Conservation (phyloP, 345 rosid genomes). For the Eucalyptus regnans region DNA sequence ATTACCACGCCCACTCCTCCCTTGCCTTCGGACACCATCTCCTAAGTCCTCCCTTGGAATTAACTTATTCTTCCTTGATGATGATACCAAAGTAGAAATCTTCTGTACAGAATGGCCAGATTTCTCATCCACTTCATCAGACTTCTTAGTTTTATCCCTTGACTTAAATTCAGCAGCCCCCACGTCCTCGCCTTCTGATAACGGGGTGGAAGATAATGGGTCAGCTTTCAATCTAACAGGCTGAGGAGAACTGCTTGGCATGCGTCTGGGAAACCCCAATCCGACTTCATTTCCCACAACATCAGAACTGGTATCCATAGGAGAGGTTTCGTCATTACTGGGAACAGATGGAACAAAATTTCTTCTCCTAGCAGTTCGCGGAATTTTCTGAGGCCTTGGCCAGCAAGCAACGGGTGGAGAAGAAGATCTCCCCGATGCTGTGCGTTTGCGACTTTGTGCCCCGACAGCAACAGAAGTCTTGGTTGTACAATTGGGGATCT, state of each 20-base stretch:
- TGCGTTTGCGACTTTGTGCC: slow-evolving; percentile 63
- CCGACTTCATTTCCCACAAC: slow-evolving; percentile 54
- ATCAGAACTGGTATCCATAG: slow-evolving; percentile 56
- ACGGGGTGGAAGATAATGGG: slow-evolving; percentile 47
- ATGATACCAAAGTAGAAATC: slow-evolving; percentile 32
- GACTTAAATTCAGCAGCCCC: slow-evolving; percentile 69
- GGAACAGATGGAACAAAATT: slow-evolving; percentile 64
- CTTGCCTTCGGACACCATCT: slow-evolving; percentile 76
- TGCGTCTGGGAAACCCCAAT: slow-evolving; percentile 49
- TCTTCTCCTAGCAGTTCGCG: slow-evolving; percentile 82
- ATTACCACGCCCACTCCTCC: slow-evolving; percentile 70
- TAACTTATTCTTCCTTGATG: slow-evolving; percentile 74
- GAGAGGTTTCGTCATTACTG: slow-evolving; percentile 52
- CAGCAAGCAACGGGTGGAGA: slow-evolving; percentile 83
- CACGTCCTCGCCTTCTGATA: slow-evolving; percentile 94
- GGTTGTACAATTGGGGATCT: slow-evolving; percentile 66
- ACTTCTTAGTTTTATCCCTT: slow-evolving; percentile 54
- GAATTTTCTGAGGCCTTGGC: slow-evolving; percentile 85
- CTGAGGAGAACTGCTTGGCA: slow-evolving; percentile 63
- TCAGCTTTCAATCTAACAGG: slow-evolving; percentile 68
- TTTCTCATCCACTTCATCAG: slow-evolving; percentile 75
- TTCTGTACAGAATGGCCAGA: slow-evolving; percentile 53
- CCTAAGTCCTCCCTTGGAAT: slow-evolving; percentile 55
- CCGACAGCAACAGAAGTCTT: slow-evolving; percentile 61
- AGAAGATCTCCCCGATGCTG: slow-evolving; percentile 51